These are phyloP conservation scores for Xylaria hypoxylon DNA, from an alignment of 2,329 filamentous ascomycete species.

Conservation along the genomic window DNA sequence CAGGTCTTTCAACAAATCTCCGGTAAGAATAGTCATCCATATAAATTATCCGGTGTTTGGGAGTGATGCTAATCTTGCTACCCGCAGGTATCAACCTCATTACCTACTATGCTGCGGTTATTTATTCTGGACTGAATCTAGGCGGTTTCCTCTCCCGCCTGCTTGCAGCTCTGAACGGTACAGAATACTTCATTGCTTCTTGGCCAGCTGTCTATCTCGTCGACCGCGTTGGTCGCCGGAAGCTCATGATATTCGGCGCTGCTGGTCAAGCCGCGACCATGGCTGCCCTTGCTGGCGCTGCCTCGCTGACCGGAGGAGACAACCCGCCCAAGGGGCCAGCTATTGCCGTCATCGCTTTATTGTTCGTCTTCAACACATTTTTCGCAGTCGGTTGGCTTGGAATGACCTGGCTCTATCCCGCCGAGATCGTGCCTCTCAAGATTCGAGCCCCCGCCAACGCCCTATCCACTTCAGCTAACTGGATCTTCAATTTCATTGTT, in stretches of 20 bases:
- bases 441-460: conserved; percentile 69
- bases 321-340: conserved; percentile 44
- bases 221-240: conserved; percentile 74
- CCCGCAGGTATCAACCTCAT: conserved; percentile 55
- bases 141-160: conserved; percentile 67
- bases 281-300: conserved; percentile 67
- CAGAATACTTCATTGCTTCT: conserved; percentile 65
- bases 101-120: conserved; percentile 61
- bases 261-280: conserved; percentile 73
- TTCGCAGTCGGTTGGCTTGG: conserved; percentile 66
- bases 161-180: conserved; percentile 64
- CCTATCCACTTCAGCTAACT: conserved; percentile 62
- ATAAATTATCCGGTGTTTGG: too few relatives aligned
- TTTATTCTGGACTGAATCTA: conserved; percentile 64
- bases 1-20: conserved; percentile 67
- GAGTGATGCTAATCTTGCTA: conserved; percentile 14
- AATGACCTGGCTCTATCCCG: conserved; percentile 70
- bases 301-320: conserved; percentile 45
- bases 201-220: conserved; percentile 72
- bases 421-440: conserved; percentile 65
- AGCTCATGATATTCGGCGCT: conserved; percentile 78
- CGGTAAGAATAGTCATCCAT: conserved; percentile 34
- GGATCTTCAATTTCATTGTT: conserved; percentile 73
- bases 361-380: conserved; percentile 66
- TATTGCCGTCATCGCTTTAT: conserved; percentile 53